Evolutionary conservation across 176 grass and related monocot species (phyloP), one percentile per base, ranked within the genome.

Genomic region (Eragrostis curvula): DNA sequence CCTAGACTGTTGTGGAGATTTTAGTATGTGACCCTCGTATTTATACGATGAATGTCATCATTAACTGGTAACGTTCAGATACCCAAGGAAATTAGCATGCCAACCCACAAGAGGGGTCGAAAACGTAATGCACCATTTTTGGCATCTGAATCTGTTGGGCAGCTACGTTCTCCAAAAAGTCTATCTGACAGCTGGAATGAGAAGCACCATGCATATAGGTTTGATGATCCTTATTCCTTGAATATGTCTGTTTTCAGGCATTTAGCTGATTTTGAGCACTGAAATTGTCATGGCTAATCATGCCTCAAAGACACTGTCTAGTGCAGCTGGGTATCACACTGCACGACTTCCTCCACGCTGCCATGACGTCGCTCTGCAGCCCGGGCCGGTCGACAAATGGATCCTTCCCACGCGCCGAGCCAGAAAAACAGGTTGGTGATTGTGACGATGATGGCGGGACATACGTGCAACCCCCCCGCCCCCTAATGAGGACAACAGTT

Each of bases 251-350:
- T 51, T 74, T 60, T 25, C 77, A 99, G 93, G 93, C 59, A 90
- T 99, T 21, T 87, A 99, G 77, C 63, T 99, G 80, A 83, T 96
- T 62, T 80, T 99, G 24, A 89, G 84, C 74, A 96, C 87, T 40
- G 93, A 99, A 68, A 99, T 99, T 74, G 87, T 88, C 12, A 96
- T 93, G 79, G 93, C 87, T 70, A 91, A 99, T 88, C 70, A 96
- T 77, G 53, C 80, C 62, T 91, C 85, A 14, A 99, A 93, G 85
- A 81, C 89, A 40, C 80, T 99, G 77, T 88, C 82, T 28, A 93
- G 87, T 78, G 83, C 90, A 71, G 50, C 77, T 58, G 91, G 69
- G 42, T n/a, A n/a, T n/a, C n/a, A n/a, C n/a, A n/a, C 83, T 97
- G 17, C 86, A 79, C 23, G 77, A 64, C 17, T 88, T 94, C 77